A percentile compares a stretch with the other conserved stretches of the same genome.
These are phyloP conservation scores for Penicillium sp. DNA, from an alignment of 2,329 filamentous ascomycete genomes.

Conservation along the genomic window DNA sequence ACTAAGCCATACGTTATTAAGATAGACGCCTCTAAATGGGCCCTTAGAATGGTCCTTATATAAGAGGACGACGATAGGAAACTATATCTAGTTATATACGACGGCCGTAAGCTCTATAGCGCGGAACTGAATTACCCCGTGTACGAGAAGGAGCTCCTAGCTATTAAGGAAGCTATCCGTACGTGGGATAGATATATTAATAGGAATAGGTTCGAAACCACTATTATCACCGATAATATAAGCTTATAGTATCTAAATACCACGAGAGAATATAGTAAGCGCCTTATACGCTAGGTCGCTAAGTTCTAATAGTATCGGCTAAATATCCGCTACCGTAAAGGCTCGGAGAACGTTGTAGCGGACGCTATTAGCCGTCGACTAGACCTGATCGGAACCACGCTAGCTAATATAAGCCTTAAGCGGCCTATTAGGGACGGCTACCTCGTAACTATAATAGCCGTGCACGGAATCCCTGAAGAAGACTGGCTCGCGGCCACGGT, in stretches of 20 bases:
- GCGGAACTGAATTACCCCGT: background rate
- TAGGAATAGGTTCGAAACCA: background rate
- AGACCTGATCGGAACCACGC: background rate
- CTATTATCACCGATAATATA: background rate
- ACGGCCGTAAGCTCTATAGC: background rate
- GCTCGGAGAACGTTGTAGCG: background rate
- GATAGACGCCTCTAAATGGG: background rate
- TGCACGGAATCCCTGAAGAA: no score
- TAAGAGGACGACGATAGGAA: background rate
- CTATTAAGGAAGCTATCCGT: no score
- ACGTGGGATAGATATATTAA: background rate
- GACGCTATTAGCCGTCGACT: background rate
- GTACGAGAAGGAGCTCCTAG: no score
- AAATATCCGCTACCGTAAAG: background rate
- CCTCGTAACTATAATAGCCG: accelerated
- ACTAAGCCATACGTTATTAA: background rate
- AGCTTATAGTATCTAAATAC: no score
- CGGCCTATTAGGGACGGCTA: no score
- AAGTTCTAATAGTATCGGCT: conserved; percentile 2
- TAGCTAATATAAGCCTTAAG: no score
- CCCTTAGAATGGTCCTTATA: background rate
- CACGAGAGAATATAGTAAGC: background rate
- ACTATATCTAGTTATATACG: background rate
- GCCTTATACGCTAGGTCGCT: background rate
- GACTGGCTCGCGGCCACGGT: no score